These are phyloP conservation scores for Ophiocordyceps camponoti-floridani DNA, from an alignment of 2,329 filamentous ascomycete species.

Conservation along the genomic window DNA sequence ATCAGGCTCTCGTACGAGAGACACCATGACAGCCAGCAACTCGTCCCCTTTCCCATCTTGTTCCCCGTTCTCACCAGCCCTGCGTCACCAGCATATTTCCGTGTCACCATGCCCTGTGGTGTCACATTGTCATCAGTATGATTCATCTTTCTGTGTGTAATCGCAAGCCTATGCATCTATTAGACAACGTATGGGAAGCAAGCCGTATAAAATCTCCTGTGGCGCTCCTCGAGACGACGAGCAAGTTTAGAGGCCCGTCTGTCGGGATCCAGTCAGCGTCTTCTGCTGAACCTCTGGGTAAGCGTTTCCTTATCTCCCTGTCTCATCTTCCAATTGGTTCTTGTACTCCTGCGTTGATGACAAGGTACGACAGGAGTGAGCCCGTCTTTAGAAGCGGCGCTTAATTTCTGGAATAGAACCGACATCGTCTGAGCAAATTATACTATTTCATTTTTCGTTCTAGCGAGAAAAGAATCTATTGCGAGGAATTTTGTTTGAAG, in stretches of 20 bases:
- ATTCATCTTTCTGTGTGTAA: neutral
- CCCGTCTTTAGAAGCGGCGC: neutral
- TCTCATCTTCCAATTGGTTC: neutral
- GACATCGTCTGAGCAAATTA: constrained; percentile 12
- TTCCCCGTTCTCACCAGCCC: neutral
- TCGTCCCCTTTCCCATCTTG: neutral
- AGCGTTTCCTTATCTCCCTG: too few relatives aligned
- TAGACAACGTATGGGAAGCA: too few relatives aligned
- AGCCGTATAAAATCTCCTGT: too few relatives aligned
- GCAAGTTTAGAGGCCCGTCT: too few relatives aligned
- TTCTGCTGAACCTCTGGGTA: too few relatives aligned
- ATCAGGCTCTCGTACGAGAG: too few relatives aligned
- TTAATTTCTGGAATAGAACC: constrained; percentile 4
- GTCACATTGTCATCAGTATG: neutral
- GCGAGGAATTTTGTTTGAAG: neutral
- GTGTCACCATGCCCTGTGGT: neutral
- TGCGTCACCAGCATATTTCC: neutral
- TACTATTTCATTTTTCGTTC: neutral
- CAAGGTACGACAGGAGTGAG: neutral
- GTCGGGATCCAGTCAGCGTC: too few relatives aligned
- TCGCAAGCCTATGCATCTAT: neutral
- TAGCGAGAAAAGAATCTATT: neutral
- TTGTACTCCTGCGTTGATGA: neutral
- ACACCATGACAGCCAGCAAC: neutral
- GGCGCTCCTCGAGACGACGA: too few relatives aligned